phyloP scores from a whole-genome alignment of 2,329 filamentous ascomycete genomes.

The Calonectria honghensis region DNA sequence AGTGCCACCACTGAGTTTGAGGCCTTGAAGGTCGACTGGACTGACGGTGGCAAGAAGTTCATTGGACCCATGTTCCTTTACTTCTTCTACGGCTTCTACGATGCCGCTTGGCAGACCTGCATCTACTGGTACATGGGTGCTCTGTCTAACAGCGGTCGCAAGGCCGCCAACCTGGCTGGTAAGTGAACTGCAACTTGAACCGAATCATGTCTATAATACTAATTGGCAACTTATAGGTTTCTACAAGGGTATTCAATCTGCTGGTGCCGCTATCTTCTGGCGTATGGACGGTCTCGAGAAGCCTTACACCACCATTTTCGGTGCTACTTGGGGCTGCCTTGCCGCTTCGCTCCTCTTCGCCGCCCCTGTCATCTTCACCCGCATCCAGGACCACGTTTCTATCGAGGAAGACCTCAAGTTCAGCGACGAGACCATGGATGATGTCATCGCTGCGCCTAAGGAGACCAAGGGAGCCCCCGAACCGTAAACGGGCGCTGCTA shows the following conservation, averaged over 20 bases:
- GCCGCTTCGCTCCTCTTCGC: conserved; percentile 83
- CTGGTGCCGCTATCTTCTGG: conserved; percentile 56
- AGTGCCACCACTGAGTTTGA: conserved; percentile 62
- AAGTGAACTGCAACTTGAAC: conserved; percentile 26
- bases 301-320: conserved; percentile 83
- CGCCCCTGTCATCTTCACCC: conserved; percentile 84
- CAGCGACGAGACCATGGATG: conserved; percentile 87
- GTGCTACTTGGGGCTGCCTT: conserved; percentile 82
- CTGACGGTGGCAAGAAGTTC: conserved; percentile 67
- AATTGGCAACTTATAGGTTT: conserved; percentile 71
- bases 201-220: not conserved
- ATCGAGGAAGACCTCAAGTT: conserved; percentile 90
- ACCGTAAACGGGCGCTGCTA: conserved; percentile 23
- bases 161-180: conserved; percentile 86
- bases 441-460: conserved; percentile 69
- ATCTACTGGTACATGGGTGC: conserved; percentile 84
- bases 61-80: conserved; percentile 81
- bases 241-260: conserved; percentile 77
- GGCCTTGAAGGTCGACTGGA: conserved; percentile 64
- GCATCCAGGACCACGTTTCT: conserved; percentile 84
- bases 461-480: conserved; percentile 48
- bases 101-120: conserved; percentile 77
- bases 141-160: conserved; percentile 91
- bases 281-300: conserved; percentile 53
- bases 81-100: conserved; percentile 82